Base-by-base conservation (phyloP, 495 filamentous ascomycete genomes). In the Lepraria neglecta region DNA sequence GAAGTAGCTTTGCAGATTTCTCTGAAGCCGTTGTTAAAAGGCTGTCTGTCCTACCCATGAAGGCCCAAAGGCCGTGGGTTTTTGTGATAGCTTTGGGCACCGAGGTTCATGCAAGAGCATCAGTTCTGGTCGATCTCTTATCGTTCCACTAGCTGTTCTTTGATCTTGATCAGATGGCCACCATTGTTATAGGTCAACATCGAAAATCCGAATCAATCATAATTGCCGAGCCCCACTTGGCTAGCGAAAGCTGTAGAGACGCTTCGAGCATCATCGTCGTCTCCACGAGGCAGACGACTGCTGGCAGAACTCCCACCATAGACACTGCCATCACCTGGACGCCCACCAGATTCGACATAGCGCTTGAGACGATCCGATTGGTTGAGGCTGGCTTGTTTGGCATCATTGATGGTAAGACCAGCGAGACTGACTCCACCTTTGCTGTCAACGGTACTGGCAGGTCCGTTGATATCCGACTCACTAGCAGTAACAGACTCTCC, bases 231-330 rank as follows among this genome's bases (percentile, higher is more conserved):
- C 45, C 89, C 92, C 60, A 96, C 82, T 73, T 97, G 95, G 73
- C 91, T 96, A 45, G 91, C 92, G 76, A 97, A 97, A 7, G 91
- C 91, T 33, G 92, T 97, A 64, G 89, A 95, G 67, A 97, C 83
- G 71, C 92, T 97, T 72, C 92, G 88, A 61, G 92, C 88, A 70
- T 97, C 94, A 63, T 99, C 94, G 65, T 97, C 94, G 53, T 83
- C 76, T n/a, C 78, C 77, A 59, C 78, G 78, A 45, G 77, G 77
- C 28, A 78, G 75, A 51, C 77, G 79, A 65, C 84, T 78, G 64
- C 81, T 78, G 56, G 84, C 76, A 47, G 84, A 87, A 63, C 88
- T 90, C 50, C 88, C 88, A 12, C 85, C 85, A 63, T 87, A 91
- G 48, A 90, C 87, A 69, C 87, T 92, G 58, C 81, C 77, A 58